phyloP scores from a whole-genome alignment of 1,284 basidiomycete species.

The Cronartium quercuum region DNA sequence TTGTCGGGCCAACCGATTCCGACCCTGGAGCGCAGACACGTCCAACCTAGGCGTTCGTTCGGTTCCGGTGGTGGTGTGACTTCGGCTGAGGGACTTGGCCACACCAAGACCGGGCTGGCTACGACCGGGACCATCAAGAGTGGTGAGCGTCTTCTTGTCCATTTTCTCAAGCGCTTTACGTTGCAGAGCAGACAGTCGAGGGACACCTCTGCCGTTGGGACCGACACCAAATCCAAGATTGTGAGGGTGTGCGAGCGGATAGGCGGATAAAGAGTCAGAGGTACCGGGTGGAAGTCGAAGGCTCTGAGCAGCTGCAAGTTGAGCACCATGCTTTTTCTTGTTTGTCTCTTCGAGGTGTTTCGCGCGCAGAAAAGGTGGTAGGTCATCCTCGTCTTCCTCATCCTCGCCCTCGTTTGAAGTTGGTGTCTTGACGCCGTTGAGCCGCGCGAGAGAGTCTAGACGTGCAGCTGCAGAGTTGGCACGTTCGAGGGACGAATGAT shows the following conservation, averaged over 20 bases:
- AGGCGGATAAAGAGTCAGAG: not conserved
- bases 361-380: slow-evolving; percentile 21
- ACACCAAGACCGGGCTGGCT: not conserved
- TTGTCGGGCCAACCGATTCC: not conserved
- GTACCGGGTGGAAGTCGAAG: not conserved
- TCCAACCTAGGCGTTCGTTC: slow-evolving; percentile 5
- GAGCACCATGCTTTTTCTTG: not conserved
- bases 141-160: not conserved
- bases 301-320: not conserved
- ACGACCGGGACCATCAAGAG: not conserved
- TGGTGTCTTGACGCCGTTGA: slow-evolving; percentile 14
- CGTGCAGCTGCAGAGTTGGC: slow-evolving; percentile 33
- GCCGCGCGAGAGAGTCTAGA: slow-evolving; percentile 22
- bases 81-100: slow-evolving; percentile 16
- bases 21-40: not conserved
- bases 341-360: slow-evolving; percentile 26
- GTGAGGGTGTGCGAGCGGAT: slow-evolving; percentile 1
- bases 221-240: slow-evolving; percentile 29
- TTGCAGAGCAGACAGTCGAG: slow-evolving; percentile 27
- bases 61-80: slow-evolving; percentile 32
- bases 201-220: slow-evolving; percentile 28
- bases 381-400: not conserved
- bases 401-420: not conserved
- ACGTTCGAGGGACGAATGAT: slow-evolving; percentile 12
- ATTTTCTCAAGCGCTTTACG: slow-evolving; percentile 35